phyloP scores from a whole-genome alignment of 805 yeast species.

The Wickerhamiella shivajii region DNA sequence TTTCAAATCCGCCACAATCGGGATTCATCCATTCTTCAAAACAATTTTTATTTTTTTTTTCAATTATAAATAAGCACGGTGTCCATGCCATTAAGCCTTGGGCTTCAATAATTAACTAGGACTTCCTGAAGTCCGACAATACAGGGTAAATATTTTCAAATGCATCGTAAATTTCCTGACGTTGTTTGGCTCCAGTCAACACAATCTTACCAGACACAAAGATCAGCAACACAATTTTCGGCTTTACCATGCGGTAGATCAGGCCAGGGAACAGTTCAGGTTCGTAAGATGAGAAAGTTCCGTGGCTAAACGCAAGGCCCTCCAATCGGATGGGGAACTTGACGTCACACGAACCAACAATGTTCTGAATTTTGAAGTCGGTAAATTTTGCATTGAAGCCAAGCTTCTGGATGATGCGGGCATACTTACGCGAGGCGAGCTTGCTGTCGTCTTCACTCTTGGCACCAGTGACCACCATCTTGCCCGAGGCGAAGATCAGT shows the following conservation, averaged over 20 bases:
- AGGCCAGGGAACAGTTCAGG: conserved; percentile 97
- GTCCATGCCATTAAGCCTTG: too few relatives aligned
- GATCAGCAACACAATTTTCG: conserved; percentile 87
- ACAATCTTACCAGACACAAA: conserved; percentile 97
- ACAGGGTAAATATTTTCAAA: conserved; percentile 98
- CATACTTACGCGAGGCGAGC: conserved; percentile 92
- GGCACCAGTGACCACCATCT: conserved; percentile 99
- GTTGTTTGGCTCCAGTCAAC: conserved; percentile 95
- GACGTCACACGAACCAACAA: conserved; percentile 97
- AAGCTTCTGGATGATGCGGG: conserved; percentile 92
- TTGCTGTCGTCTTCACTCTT: conserved; percentile 98
- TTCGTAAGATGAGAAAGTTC: conserved; percentile 95
- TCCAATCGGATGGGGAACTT: conserved; percentile 94
- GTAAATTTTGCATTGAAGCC: conserved; percentile 97
- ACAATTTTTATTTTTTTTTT: too few relatives aligned
- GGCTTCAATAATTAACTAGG: too few relatives aligned
- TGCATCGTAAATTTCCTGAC: conserved; percentile 96
- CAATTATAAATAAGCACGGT: conserved; percentile 4
- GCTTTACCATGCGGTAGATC: conserved; percentile 98
- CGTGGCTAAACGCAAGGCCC: conserved; percentile 95
- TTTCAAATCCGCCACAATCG: too few relatives aligned
- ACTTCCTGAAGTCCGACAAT: conserved; percentile 90
- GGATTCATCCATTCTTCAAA: too few relatives aligned
- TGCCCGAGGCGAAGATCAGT: conserved; percentile 92
- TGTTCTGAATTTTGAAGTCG: conserved; percentile 94